Base-by-base conservation (phyloP, 805 yeast genomes). In the Tetrapisispora nanseiensis region DNA sequence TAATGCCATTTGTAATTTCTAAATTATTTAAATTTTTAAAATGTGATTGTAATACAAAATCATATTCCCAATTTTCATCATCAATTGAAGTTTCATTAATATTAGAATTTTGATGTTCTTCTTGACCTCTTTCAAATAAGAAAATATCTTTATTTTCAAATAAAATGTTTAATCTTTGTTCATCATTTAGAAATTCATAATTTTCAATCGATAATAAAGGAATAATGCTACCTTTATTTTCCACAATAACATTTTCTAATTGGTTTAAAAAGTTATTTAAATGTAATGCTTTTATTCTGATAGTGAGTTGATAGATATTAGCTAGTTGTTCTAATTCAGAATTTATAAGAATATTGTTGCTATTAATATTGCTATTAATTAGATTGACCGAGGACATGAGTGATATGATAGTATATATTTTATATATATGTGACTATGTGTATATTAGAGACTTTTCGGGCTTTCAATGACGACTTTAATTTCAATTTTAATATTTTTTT, bases 121-220 rank as follows among this genome's bases (percentile, higher is more conserved):
- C 31, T 6, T 37, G 42, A 16, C 61, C 57, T 12, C 42, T 40
- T 42, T 59, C 65, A 42, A 47, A 57, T 20, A 52, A 41, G 34
- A 49, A 59, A 5, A 46, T 40, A 8, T 47, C 51, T 21, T 47
- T 47, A 20, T 52, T 46, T 28, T 54, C 51, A 7, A 49, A 35
- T 9, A 61, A 46, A 18, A 50, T 34, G 15, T 46, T 35, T 12
- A 52, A 35, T 39, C 66, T 46, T 26, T 49, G 43, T 4, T 13
- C 10, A 47, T 60, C 61, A 2, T 51, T 39, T 12, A 56, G 43
- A 43, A 51, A 59, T 40, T 61, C 61, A 46, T 56, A 61, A 19
- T 50, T 46, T 43, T 61, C 66, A 36, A 58, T 52, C 19, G 48
- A 42, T 13, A 31, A 45, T 23, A 56, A 51, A 30, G 50, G 50